phyloP scores from a whole-genome alignment of 1,139 yeast species.

The Hemisphaericaspora lyxosophila region DNA sequence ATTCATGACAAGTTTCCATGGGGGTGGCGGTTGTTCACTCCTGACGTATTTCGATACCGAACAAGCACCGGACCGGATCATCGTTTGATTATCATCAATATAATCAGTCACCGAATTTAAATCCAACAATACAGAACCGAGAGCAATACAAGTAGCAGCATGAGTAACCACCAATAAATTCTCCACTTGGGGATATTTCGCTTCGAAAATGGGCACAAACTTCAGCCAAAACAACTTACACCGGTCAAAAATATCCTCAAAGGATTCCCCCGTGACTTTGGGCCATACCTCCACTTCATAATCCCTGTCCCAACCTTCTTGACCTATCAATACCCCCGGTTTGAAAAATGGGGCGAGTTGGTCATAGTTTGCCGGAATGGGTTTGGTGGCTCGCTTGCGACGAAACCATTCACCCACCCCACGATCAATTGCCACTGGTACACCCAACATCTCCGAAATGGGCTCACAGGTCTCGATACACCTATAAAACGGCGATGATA shows the following conservation, averaged over 20 bases:
- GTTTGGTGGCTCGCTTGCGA: slow-evolving; percentile 52
- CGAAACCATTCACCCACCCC: slow-evolving; percentile 77
- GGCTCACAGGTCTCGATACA: slow-evolving; percentile 83
- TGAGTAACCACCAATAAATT: slow-evolving; percentile 68
- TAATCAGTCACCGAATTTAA: slow-evolving; percentile 45
- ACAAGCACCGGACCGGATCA: slow-evolving; percentile 50
- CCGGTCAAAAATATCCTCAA: slow-evolving; percentile 59
- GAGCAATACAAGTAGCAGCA: slow-evolving; percentile 79
- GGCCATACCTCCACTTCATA: slow-evolving; percentile 52
- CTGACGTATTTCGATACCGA: slow-evolving; percentile 38
- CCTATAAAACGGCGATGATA: slow-evolving; percentile 84
- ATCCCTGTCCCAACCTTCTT: slow-evolving; percentile 44
- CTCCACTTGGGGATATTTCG: slow-evolving; percentile 52
- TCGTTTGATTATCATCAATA: slow-evolving; percentile 43
- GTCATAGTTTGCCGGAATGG: slow-evolving; percentile 57
- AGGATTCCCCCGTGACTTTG: slow-evolving; percentile 59
- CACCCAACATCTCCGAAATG: slow-evolving; percentile 52
- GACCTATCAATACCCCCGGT: slow-evolving; percentile 37
- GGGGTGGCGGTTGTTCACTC: slow-evolving; percentile 13
- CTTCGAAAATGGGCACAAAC: slow-evolving; percentile 54
- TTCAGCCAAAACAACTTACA: slow-evolving; percentile 48
- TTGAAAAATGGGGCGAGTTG: slow-evolving; percentile 50
- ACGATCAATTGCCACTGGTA: slow-evolving; percentile 62
- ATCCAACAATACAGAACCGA: slow-evolving; percentile 63
- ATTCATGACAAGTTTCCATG: slow-evolving; percentile 60